Evolutionary conservation across 2,329 filamentous ascomycete genomes (phyloP).

Genomic region (Rosellinia necatrix): DNA sequence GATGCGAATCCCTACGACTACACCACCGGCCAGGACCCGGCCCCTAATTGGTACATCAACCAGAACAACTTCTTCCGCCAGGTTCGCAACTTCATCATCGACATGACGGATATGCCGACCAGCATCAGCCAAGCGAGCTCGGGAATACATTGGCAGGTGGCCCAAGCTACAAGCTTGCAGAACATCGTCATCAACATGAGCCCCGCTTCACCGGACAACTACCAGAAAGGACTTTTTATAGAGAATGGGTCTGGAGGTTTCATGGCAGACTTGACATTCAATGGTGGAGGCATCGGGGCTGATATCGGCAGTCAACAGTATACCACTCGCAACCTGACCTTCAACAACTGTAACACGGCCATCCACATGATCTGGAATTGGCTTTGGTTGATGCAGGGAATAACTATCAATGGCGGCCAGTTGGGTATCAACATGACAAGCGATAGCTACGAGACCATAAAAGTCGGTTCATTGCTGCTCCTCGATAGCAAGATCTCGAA

Average conservation of each 20-base stretch:
- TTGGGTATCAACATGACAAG: slow-evolving; percentile 80
- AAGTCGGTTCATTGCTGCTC: slow-evolving; percentile 83
- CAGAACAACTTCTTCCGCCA: slow-evolving; percentile 86
- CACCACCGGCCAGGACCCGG: slow-evolving; percentile 48
- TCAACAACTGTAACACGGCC: slow-evolving; percentile 81
- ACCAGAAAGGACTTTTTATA: slow-evolving; percentile 80
- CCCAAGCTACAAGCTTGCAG: slow-evolving; percentile 79
- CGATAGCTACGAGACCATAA: slow-evolving; percentile 64
- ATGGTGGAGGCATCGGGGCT: slow-evolving; percentile 77
- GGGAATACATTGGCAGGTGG: slow-evolving; percentile 84
- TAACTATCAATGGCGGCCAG: slow-evolving; percentile 75
- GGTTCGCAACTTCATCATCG: slow-evolving; percentile 80
- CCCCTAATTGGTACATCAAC: slow-evolving; percentile 78
- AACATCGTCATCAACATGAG: slow-evolving; percentile 84
- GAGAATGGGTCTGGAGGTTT: slow-evolving; percentile 85
- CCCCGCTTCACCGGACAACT: slow-evolving; percentile 64
- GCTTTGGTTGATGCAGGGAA: slow-evolving; percentile 79
- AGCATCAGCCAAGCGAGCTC: slow-evolving; percentile 61
- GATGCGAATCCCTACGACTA: slow-evolving; percentile 80
- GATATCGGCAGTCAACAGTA: slow-evolving; percentile 89
- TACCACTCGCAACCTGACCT: slow-evolving; percentile 80
- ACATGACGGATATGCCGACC: slow-evolving; percentile 65
- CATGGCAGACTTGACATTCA: slow-evolving; percentile 82
- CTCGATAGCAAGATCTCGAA: slow-evolving; percentile 80
- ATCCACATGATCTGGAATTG: slow-evolving; percentile 94